phyloP scores from a whole-genome alignment of 1,284 basidiomycete species.

The Ceratobasidium sp. region DNA sequence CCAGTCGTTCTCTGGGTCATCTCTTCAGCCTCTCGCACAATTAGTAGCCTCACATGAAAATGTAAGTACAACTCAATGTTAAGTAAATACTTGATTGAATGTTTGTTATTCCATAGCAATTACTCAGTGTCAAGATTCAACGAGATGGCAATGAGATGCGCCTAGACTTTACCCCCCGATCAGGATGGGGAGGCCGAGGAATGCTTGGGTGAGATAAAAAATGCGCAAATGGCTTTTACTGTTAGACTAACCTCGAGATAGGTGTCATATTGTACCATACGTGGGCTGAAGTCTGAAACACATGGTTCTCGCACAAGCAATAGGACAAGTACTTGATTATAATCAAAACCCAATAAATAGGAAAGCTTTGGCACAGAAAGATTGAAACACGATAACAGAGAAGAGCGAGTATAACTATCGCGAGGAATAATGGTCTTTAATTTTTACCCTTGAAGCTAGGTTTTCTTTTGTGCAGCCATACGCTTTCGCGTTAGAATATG shows the following conservation, averaged over 20 bases:
- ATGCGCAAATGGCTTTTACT: slow-evolving; percentile 46
- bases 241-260: slow-evolving; percentile 41
- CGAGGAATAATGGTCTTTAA: no score
- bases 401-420: no score
- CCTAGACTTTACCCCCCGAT: slow-evolving; percentile 62
- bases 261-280: slow-evolving; percentile 48
- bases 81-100: slow-evolving; percentile 48
- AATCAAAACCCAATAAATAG: background rate
- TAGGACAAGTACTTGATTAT: background rate
- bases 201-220: slow-evolving; percentile 68
- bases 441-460: background rate
- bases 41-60: slow-evolving; percentile 78
- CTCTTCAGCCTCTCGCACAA: slow-evolving; percentile 71
- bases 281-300: background rate
- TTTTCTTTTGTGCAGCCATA: background rate
- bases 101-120: slow-evolving; percentile 56
- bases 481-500: no score
- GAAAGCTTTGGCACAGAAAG: background rate
- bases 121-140: slow-evolving; percentile 57
- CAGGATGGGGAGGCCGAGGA: slow-evolving; percentile 80
- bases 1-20: slow-evolving; percentile 58
- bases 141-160: slow-evolving; percentile 52
- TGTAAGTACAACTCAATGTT: slow-evolving; percentile 55
- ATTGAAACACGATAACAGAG: background rate
- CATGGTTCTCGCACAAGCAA: background rate